Evolutionary conservation across 352 stramenopile genomes (phyloP).

Genomic region (Thraustotheca clavata): DNA sequence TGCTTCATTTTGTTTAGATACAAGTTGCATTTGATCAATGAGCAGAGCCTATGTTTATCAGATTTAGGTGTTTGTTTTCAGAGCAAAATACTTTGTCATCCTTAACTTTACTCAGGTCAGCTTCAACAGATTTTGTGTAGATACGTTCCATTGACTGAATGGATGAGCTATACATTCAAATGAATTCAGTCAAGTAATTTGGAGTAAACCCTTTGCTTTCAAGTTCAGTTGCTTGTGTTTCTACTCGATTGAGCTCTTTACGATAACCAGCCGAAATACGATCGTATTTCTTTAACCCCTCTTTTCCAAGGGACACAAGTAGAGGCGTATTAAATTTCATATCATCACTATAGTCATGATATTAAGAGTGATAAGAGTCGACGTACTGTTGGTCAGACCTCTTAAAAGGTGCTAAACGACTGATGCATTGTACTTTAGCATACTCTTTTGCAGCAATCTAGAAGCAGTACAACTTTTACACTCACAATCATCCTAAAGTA

Average conservation of each 20-base stretch:
- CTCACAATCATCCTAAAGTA: background rate
- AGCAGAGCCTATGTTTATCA: background rate
- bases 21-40: background rate
- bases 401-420: background rate
- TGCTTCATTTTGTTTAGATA: constrained; percentile 14
- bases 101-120: background rate
- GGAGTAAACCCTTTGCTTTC: background rate
- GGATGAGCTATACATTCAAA: background rate
- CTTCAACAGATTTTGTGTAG: background rate
- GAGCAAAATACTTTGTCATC: background rate
- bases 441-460: constrained; percentile 5
- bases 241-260: background rate
- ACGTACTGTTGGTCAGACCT: background rate
- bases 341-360: background rate
- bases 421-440: background rate
- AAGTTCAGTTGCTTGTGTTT: background rate
- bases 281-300: background rate
- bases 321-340: background rate
- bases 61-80: background rate
- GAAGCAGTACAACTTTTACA: background rate
- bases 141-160: background rate
- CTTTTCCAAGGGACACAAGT: background rate
- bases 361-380: background rate
- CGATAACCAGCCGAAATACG: background rate
- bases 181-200: background rate